Base-by-base conservation (phyloP, 208 protist genomes). In the Trypanosoma rangeli region DNA sequence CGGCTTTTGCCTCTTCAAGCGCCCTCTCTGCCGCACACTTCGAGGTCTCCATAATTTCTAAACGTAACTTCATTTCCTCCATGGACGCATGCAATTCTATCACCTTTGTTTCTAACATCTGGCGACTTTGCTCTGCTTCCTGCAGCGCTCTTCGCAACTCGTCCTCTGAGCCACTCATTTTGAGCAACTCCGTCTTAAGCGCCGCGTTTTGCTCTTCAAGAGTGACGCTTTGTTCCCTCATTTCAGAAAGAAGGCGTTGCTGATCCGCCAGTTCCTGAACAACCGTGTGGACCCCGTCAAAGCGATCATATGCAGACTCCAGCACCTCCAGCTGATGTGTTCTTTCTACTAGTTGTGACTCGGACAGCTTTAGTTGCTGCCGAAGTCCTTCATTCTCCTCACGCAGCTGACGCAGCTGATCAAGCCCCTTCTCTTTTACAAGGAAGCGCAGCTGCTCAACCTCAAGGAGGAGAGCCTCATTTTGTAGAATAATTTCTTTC, bases 391-490 rank as follows among this genome's bases (percentile, higher is more conserved):
- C 64, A 49, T 86, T 86, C 22, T 74, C 70, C 2, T 37, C 55
- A 49, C 70, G 70, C 10, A 74, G 61, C 8, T 18, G 44, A 8
- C 58, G 33, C 8, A 74, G 24, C 49, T 73, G 60, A 13, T 82
- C 72, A 1, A 83, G 49, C 0, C 72, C 79, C 22, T 78, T 80
- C 44, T 69, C 79, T n/a, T 77, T 58, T 7, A 85, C 79, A 63
- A 49, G 74, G 59, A 33, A 78, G 70, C 56, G 74, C 50, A 75
- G 65, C 26, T 72, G 35, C 53, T 66, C 50, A 35, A 76, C 49
- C 50, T 90, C 70, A 37, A 92, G 82, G 33, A 87, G 80, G 24
- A 92, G 76, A 9, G 48, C 70, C 70, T 92, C 86, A 49, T 92
- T 92, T 24, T 87, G 71, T 44, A 78, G 82, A 31, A 94, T 72